phyloP scores from a whole-genome alignment of 306 rosid species.

The Arachis stenosperma region DNA sequence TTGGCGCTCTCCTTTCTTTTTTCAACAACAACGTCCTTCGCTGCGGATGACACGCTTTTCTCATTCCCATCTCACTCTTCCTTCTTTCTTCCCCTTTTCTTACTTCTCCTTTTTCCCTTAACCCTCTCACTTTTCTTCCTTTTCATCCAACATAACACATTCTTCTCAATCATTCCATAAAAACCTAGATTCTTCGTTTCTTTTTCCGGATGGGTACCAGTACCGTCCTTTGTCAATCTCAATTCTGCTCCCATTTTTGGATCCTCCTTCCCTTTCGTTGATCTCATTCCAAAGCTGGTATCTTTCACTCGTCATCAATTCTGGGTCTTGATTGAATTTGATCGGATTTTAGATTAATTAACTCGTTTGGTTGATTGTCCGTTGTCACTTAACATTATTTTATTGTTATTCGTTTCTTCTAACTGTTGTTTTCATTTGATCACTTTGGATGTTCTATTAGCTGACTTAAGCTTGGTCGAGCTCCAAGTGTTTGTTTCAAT shows the following conservation, averaged over 20 bases:
- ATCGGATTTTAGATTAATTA: not conserved
- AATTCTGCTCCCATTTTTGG: conserved; percentile 3
- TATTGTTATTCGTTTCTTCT: not conserved
- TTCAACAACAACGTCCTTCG: not conserved
- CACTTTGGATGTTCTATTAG: conserved; percentile 14
- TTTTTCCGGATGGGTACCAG: conserved; percentile 22
- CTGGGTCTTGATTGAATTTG: conserved; percentile 23
- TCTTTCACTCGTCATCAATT: conserved; percentile 9
- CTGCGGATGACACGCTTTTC: conserved; percentile 35
- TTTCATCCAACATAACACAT: conserved; percentile 1
- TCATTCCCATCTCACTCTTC: not conserved
- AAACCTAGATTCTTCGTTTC: conserved; percentile 16
- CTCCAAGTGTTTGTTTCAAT: conserved; percentile 20
- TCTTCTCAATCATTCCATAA: conserved; percentile 3
- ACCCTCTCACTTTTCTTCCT: conserved; percentile 14
- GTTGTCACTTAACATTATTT: conserved; percentile 2
- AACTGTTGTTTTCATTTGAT: conserved; percentile 16
- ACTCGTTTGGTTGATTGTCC: conserved; percentile 28
- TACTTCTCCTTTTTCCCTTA: conserved; percentile 35
- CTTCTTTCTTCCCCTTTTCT: not conserved
- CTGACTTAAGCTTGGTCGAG: conserved; percentile 33
- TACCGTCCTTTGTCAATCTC: conserved; percentile 12
- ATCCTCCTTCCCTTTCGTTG: conserved; percentile 3
- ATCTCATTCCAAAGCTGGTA: conserved; percentile 35
- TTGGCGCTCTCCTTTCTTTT: conserved; percentile 21